A percentile compares a stretch with the other conserved stretches of the same genome.
Evolutionary conservation across 1,139 yeast species (phyloP).

Genomic region (Blastobotrys capitulatus): DNA sequence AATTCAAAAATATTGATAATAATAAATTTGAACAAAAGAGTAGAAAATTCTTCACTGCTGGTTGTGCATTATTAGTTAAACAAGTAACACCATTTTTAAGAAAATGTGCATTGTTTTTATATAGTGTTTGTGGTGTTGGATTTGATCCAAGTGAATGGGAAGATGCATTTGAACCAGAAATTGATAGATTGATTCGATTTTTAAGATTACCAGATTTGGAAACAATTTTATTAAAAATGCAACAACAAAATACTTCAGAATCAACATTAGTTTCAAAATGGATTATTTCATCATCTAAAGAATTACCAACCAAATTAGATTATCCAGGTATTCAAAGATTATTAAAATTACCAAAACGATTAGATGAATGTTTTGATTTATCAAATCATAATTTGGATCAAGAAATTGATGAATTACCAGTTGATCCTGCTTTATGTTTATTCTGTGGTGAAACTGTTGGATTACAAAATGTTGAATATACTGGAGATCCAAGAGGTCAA

Average conservation of each 20-base stretch:
- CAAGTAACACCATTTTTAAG: conserved; percentile 64
- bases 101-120: conserved; percentile 55
- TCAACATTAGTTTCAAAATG: not conserved
- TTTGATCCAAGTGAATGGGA: conserved; percentile 37
- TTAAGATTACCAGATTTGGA: conserved; percentile 46
- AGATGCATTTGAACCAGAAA: conserved; percentile 56
- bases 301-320: conserved; percentile 35
- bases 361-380: conserved; percentile 57
- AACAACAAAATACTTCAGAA: not conserved
- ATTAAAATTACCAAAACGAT: conserved; percentile 56
- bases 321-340: conserved; percentile 64
- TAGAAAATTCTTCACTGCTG: conserved; percentile 25
- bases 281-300: not conserved
- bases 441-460: conserved; percentile 72
- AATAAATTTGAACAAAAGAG: not conserved
- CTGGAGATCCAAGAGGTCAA: conserved; percentile 29
- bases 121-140: conserved; percentile 51
- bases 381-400: conserved; percentile 13
- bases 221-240: conserved; percentile 24
- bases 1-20: not conserved
- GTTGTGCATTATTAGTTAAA: conserved; percentile 53
- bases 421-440: conserved; percentile 83
- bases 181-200: conserved; percentile 50
- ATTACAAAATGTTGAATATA: conserved; percentile 46
- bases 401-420: conserved; percentile 33